Evolutionary conservation across 108 stramenopile species (phyloP), one percentile per base, ranked within the genome.

Genomic region (Cyclotella kingstonii): DNA sequence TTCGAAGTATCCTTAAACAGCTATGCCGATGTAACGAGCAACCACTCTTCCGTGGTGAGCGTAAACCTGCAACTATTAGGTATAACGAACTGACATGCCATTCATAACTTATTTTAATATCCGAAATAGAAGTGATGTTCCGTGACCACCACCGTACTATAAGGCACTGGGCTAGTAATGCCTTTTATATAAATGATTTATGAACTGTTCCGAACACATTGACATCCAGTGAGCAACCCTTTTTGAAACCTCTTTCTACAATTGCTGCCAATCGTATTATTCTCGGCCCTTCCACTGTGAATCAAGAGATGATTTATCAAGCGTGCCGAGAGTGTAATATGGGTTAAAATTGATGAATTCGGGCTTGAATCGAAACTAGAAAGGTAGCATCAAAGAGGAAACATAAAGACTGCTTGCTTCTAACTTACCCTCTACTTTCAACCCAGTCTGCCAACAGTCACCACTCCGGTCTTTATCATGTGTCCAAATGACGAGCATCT

Each of bases 401-500:
- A 61, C 2, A 21, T 18, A 64, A 15, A 12, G 6, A n/a, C 7
- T 23, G 25, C 6, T 34, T 21, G 5, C 2, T 6, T 33, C 3
- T 18, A 15, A 43, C 70, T 49, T 46, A 72, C 70, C 70, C 21
- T 72, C 70, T 15, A 72, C 50, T 9, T 62, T 62, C 54, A 72
- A 42, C 17, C 70, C 70, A 10, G 61, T 72, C 45, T 62, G 33
- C 35, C 44, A 63, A 48, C 21, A 41, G 8, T 72, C 70, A 25
- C 54, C 60, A 35, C 70, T 57, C 46, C 70, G 26, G 5, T 72
- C 70, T 23, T 49, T 56, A 30, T 72, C 61, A 57, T 56, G 63
- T 46, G 70, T 72, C 61, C 70, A 72, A 21, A 72, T 35, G 18
- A 30, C 46, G 0, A 72, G 14, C 70, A 72, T 72, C 47, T 72